Evolutionary conservation across 306 rosid species (phyloP), one percentile per base, ranked within the genome.

Genomic region (Ammopiptanthus mongolicus): DNA sequence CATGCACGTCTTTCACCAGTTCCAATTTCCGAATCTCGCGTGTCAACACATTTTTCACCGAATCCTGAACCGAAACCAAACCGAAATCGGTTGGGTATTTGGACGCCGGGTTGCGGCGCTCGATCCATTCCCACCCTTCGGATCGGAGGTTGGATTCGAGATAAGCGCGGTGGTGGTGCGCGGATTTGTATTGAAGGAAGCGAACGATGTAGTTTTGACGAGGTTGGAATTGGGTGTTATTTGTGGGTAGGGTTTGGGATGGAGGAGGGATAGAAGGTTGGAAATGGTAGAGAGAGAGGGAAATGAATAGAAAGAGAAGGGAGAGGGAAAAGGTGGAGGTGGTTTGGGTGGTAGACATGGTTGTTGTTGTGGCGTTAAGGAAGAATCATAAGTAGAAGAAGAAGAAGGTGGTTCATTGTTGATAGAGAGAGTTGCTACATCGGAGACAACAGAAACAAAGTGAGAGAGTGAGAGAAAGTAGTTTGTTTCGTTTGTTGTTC

Each of bases 61-160:
- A 67, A 6, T 92, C 88, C 9, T 82, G 80, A 66, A 95, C 79
- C 59, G 96, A 89, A n/a, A 95, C 84, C 78, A 95, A 73, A 0
- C 91, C 99, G 18, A 92, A 95, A 67, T 95, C 99, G 25, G 99
- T 92, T 10, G 96, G 99, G 66, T 68, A 95, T 63, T 80, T 79
- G 10, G 88, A 33, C 5, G 97, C 97, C 12, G 97, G 92, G 78
- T 95, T 95, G 33, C 81, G 83, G 67, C 99, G 82, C 61, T 86
- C 88, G 88, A 95, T 88, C 99, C 99, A 95, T 13, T 73, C 80
- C 99, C 97, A 95, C 11, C 92, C 92, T 13, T 58, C 65, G 63
- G 82, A 86, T 72, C 80, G 81, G 56, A 91, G 69, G 5, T 73
- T 60, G 17, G 84, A 85, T 56, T 84, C 78, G 23, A 95, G 86